phyloP scores from a whole-genome alignment of 352 stramenopile species.

The Saprolegnia diclina region DNA sequence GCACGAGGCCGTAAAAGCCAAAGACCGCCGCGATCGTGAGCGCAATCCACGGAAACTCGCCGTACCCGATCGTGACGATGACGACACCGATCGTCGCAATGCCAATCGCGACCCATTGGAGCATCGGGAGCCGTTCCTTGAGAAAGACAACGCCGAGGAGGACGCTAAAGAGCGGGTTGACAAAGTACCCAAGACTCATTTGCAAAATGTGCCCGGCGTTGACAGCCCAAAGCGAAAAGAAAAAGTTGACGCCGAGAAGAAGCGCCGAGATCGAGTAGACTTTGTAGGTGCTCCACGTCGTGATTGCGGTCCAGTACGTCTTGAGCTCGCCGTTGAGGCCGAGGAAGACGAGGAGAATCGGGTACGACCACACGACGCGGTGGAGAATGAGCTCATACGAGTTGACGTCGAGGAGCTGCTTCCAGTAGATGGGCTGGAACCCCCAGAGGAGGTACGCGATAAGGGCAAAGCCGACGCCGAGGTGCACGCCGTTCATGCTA shows the following conservation, averaged over 20 bases:
- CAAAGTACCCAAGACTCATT: conserved; percentile 25
- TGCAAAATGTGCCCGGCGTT: conserved; percentile 26
- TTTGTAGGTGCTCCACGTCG: background rate
- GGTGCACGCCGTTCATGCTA: background rate
- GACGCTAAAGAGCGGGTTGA: conserved; percentile 22
- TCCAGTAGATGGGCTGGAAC: conserved; percentile 26
- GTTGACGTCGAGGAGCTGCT: conserved; percentile 20
- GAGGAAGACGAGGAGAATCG: conserved; percentile 15
- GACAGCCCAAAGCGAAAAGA: conserved; percentile 13
- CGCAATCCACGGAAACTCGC: conserved; percentile 24
- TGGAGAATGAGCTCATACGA: conserved; percentile 20
- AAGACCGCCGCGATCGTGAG: conserved; percentile 14
- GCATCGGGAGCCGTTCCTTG: conserved; percentile 9
- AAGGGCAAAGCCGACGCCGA: conserved; percentile 15
- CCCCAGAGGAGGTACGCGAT: conserved; percentile 25
- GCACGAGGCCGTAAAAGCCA: conserved; percentile 24
- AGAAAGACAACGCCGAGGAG: conserved; percentile 20
- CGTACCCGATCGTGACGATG: conserved; percentile 24
- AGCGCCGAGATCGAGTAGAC: conserved; percentile 16
- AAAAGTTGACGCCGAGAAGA: conserved; percentile 23
- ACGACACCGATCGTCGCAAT: conserved; percentile 3
- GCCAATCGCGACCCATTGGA: conserved; percentile 23
- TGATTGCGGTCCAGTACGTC: conserved; percentile 6
- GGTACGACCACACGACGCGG: conserved; percentile 23
- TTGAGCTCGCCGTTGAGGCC: conserved; percentile 10